Conservation (phyloP, 331 rosid species). For the Acacia concinna region DNA sequence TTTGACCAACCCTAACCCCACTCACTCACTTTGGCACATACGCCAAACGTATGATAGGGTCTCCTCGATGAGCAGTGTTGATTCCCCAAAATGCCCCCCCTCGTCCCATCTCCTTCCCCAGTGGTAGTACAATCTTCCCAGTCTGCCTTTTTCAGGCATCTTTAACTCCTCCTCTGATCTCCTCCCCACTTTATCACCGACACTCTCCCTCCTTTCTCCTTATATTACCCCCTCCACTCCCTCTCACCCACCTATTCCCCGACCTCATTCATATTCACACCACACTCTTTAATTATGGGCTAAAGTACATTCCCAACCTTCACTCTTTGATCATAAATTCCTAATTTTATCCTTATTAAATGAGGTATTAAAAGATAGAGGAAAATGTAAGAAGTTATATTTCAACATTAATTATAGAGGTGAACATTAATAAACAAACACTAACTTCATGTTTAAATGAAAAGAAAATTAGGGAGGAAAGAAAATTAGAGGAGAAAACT, state of each 20-base stretch:
- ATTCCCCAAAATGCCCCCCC: slow-evolving; percentile 38
- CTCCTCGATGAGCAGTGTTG: slow-evolving; percentile 3
- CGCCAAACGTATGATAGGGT: slow-evolving; percentile 49
- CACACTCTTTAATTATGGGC: too few species aligned
- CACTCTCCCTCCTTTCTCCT: not conserved
- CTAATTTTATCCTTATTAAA: too few species aligned
- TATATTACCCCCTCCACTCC: not conserved
- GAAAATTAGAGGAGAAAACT: too few species aligned
- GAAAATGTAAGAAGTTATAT: too few species aligned
- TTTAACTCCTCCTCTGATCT: slow-evolving; percentile 43
- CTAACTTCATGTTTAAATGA: too few species aligned
- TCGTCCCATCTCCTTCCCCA: slow-evolving; percentile 22
- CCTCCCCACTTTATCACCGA: slow-evolving; percentile 39
- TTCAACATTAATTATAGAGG: too few species aligned
- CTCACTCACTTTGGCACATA: slow-evolving; percentile 24
- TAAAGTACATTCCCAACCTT: too few species aligned
- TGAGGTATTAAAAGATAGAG: too few species aligned
- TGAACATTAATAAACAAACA: too few species aligned
- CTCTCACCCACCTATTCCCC: not conserved
- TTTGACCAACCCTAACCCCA: slow-evolving; percentile 59
- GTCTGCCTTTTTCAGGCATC: slow-evolving; percentile 49
- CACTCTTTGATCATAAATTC: too few species aligned
- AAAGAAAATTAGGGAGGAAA: too few species aligned
- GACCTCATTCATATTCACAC: too few species aligned
- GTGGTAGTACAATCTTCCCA: slow-evolving; percentile 27